Conservation (phyloP, 768 basidiomycete species). For the Naematelia aurantialba region DNA sequence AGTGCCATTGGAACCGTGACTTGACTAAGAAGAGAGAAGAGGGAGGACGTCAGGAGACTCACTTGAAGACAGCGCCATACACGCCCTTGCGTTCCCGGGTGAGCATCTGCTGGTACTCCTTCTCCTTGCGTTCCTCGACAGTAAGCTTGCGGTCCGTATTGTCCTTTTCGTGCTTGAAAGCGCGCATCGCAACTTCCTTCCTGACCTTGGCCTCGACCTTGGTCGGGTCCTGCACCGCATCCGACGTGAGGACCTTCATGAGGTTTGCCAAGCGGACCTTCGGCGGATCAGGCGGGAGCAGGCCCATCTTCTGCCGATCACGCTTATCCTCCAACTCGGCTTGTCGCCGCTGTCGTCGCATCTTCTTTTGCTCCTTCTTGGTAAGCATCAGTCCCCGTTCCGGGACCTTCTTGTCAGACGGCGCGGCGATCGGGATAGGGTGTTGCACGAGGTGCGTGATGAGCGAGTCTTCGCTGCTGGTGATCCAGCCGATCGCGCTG, state of each 20-base stretch:
- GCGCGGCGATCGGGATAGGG: conserved; percentile 91
- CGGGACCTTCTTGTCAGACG: conserved; percentile 70
- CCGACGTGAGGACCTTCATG: conserved; percentile 95
- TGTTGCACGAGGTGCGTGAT: conserved; percentile 92
- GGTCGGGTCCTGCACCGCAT: conserved; percentile 95
- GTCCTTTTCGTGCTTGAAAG: conserved; percentile 85
- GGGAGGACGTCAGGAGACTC: conserved; percentile 46
- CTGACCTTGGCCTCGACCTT: conserved; percentile 93
- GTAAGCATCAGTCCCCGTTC: conserved; percentile 87
- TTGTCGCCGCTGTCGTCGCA: conserved; percentile 81
- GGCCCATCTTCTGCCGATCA: conserved; percentile 91
- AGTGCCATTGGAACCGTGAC: background rate
- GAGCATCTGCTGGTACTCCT: conserved; percentile 75
- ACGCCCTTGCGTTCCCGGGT: conserved; percentile 83
- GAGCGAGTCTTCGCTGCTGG: conserved; percentile 59
- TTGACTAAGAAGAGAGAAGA: background rate
- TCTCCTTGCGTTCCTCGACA: conserved; percentile 82
- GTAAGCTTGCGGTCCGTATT: conserved; percentile 88
- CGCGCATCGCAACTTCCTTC: conserved; percentile 84
- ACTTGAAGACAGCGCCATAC: conserved; percentile 88
- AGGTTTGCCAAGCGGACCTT: conserved; percentile 94
- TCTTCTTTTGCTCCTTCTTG: conserved; percentile 97
- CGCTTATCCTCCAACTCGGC: conserved; percentile 90
- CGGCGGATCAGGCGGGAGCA: conserved; percentile 88
- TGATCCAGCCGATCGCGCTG: conserved; percentile 61